A percentile compares a stretch with the other conserved stretches of the same genome.
These are phyloP conservation scores for Talaromyces liani DNA, from an alignment of 495 filamentous ascomycete species.

Conservation along the genomic window DNA sequence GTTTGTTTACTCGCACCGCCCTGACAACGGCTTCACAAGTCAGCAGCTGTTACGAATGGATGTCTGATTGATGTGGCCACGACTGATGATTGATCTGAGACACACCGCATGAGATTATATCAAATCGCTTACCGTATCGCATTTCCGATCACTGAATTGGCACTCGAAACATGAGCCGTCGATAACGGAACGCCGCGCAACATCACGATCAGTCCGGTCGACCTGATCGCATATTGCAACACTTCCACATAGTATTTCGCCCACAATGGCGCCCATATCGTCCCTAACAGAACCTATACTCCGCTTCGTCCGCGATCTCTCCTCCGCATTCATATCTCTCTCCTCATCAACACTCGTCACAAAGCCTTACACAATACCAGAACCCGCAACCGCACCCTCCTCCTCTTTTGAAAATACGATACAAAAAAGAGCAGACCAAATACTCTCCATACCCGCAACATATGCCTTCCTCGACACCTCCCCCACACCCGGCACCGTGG, in stretches of 20 bases:
- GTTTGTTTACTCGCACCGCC: neutral
- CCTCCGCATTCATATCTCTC: neutral
- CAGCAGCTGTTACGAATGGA: neutral
- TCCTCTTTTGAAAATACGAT: neutral
- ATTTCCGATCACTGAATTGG: neutral
- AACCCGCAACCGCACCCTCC: neutral
- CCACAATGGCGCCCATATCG: slow-evolving; percentile 7
- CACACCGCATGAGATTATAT: neutral
- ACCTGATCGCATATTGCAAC: neutral
- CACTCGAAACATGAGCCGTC: neutral
- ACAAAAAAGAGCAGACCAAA: slow-evolving; percentile 16
- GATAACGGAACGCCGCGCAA: neutral
- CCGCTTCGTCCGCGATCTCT: slow-evolving; percentile 3
- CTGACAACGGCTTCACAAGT: neutral
- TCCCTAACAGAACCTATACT: neutral
- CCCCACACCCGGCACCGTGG: slow-evolving; percentile 65
- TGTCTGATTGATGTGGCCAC: neutral
- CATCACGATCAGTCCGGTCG: neutral
- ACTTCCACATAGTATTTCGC: neutral
- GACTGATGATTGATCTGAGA: neutral
- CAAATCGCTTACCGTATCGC: neutral
- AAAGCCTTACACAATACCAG: neutral
- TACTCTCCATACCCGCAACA: slow-evolving; percentile 55
- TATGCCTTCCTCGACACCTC: slow-evolving; percentile 56
- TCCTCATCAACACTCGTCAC: slow-evolving; percentile 1